phyloP scores from a whole-genome alignment of 345 rosid species.

The Excoecaria agallocha region DNA sequence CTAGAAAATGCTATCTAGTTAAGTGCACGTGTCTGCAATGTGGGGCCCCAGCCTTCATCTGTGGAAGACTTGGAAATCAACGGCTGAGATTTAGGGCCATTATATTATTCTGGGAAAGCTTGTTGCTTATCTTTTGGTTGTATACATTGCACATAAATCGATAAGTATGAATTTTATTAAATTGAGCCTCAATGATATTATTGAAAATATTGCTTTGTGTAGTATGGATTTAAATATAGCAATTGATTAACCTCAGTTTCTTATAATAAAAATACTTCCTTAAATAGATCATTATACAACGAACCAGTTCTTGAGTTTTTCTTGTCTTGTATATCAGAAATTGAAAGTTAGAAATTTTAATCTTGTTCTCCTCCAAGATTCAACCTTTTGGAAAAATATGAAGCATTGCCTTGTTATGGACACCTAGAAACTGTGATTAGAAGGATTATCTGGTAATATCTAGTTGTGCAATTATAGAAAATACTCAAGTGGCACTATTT shows the following conservation, averaged over 20 bases:
- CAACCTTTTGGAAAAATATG: not conserved
- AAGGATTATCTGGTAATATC: not conserved
- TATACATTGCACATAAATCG: not conserved
- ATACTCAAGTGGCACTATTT: not conserved
- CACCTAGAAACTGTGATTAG: not conserved
- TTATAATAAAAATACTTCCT: not conserved
- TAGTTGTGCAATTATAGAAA: not conserved
- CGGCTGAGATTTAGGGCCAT: not conserved
- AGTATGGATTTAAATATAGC: not conserved
- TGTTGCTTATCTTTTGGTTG: not conserved
- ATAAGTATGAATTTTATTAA: not conserved
- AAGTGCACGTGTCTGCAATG: not conserved
- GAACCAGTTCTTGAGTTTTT: not conserved
- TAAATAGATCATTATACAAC: not conserved
- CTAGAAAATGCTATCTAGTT: not conserved
- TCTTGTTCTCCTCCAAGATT: not conserved
- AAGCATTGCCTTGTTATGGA: not conserved
- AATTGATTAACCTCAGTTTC: not conserved
- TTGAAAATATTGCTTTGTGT: not conserved
- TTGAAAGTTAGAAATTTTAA: not conserved
- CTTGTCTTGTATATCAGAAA: not conserved
- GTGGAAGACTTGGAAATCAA: not conserved
- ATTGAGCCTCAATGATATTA: not conserved
- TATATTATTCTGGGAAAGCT: not conserved
- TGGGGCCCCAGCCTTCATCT: conserved; percentile 5